A percentile compares a stretch with the other conserved stretches of the same genome.
Conservation (phyloP, 2,329 filamentous ascomycete species). For the Aspergillus puulaauensis region DNA sequence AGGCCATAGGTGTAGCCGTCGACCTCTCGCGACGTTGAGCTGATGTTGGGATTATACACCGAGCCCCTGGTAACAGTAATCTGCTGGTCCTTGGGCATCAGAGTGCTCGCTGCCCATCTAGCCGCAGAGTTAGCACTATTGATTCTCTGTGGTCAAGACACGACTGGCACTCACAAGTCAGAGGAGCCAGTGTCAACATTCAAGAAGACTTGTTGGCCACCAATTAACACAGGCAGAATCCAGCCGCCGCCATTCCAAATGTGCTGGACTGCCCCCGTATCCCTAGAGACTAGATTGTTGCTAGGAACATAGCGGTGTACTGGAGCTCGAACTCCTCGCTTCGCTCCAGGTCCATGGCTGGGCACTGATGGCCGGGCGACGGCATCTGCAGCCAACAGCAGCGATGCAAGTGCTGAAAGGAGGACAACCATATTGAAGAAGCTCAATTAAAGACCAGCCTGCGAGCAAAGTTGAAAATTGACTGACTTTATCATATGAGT, state of each 20-base stretch:
- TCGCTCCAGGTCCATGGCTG: neutral
- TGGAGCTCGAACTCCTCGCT: conserved; percentile 2
- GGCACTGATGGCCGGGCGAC: neutral
- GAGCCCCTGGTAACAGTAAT: conserved; percentile 7
- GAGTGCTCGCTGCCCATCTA: conserved; percentile 8
- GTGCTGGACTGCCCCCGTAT: conserved; percentile 6
- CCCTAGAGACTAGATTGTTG: neutral
- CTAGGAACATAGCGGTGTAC: conserved; percentile 4
- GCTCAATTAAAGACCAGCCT: neutral
- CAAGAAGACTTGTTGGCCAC: conserved; percentile 9
- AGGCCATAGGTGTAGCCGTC: neutral
- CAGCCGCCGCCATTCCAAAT: conserved; percentile 10
- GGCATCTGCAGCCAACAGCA: neutral
- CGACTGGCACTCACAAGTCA: conserved; percentile 1
- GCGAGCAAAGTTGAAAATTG: neutral
- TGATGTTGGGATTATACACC: conserved; percentile 9
- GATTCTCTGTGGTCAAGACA: neutral
- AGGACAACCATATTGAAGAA: neutral
- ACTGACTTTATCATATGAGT: neutral
- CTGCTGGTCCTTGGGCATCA: conserved; percentile 10
- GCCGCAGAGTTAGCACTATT: neutral
- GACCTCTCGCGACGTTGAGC: conserved; percentile 2
- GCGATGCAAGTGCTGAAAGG: neutral
- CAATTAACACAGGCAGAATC: conserved; percentile 10
- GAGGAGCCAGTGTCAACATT: conserved; percentile 12